phyloP scores from a whole-genome alignment of 345 rosid species.

The Noccaea caerulescens region DNA sequence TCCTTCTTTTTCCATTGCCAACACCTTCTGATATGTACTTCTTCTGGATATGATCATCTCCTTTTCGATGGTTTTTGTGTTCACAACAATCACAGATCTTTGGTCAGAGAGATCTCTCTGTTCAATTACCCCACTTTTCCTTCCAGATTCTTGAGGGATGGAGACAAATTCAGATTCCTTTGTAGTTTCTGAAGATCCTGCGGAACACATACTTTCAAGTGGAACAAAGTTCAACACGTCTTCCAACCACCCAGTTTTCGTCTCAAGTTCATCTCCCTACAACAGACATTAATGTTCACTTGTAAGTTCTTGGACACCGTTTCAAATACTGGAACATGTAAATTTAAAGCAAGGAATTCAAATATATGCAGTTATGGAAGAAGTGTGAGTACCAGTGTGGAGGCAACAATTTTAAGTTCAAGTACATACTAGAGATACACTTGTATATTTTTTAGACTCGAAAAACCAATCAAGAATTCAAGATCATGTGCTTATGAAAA shows the following conservation, averaged over 20 bases:
- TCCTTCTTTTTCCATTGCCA: constrained; percentile 85
- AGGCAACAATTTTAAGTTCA: constrained; percentile 18
- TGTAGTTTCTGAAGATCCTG: constrained; percentile 44
- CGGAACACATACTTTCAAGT: constrained; percentile 40
- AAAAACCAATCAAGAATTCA: constrained; percentile 22
- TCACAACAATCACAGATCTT: constrained; percentile 60
- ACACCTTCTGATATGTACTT: constrained; percentile 76
- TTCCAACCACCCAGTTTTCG: constrained; percentile 47
- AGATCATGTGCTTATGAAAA: constrained; percentile 27
- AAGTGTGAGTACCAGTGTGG: constrained; percentile 1
- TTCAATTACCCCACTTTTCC: constrained; percentile 48
- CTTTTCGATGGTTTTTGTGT: constrained; percentile 72
- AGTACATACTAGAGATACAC: constrained; percentile 20
- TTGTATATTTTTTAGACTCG: constrained; percentile 1
- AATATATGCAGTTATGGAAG: constrained; percentile 7
- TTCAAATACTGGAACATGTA: constrained; percentile 6
- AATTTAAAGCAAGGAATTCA: background rate
- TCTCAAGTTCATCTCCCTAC: constrained; percentile 50
- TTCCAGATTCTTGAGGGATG: constrained; percentile 47
- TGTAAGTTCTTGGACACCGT: constrained; percentile 8
- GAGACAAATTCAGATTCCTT: constrained; percentile 46
- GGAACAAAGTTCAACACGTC: constrained; percentile 54
- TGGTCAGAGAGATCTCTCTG: constrained; percentile 45
- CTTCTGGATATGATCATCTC: constrained; percentile 90
- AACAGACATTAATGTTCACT: constrained; percentile 19